A percentile compares a stretch with the other conserved stretches of the same genome.
Conservation (phyloP, 352 stramenopile genomes). For the Globisporangium spinosum region DNA sequence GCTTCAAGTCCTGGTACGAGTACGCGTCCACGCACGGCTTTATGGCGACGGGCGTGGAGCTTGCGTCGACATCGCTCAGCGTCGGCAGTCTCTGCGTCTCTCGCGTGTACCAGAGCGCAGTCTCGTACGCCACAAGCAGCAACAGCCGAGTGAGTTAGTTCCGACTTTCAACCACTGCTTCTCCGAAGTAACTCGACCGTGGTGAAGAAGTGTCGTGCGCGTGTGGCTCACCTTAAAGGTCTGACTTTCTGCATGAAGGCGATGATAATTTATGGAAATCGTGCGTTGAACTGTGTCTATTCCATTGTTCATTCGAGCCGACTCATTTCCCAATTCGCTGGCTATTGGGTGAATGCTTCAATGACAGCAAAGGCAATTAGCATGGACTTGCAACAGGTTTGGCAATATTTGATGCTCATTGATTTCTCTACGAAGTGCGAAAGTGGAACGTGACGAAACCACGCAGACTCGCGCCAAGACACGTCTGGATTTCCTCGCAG, state of each 20-base stretch:
- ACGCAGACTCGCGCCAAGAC: constrained; percentile 15
- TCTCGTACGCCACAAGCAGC: constrained; percentile 29
- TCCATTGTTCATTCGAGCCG: too few species aligned
- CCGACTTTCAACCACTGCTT: not conserved
- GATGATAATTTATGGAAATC: not conserved
- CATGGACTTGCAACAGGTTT: not conserved
- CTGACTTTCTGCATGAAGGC: not conserved
- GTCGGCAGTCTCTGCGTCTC: constrained; percentile 61
- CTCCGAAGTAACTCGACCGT: not conserved
- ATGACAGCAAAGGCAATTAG: not conserved
- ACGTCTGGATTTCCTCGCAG: constrained; percentile 26
- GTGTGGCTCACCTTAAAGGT: not conserved
- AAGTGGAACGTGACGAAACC: constrained; percentile 23
- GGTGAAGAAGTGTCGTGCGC: not conserved
- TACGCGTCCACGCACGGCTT: constrained; percentile 64
- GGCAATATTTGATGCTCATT: not conserved
- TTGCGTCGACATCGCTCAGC: constrained; percentile 61
- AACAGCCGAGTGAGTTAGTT: not conserved
- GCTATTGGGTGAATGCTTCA: not conserved
- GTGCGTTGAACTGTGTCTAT: too few species aligned
- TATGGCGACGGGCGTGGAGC: constrained; percentile 57
- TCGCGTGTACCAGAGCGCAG: constrained; percentile 49
- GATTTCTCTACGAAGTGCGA: constrained; percentile 8
- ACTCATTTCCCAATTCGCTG: not conserved
- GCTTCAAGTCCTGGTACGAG: constrained; percentile 68